Base-by-base conservation (phyloP, 2,329 filamentous ascomycete genomes). In the Mycocentrospora acerina region DNA sequence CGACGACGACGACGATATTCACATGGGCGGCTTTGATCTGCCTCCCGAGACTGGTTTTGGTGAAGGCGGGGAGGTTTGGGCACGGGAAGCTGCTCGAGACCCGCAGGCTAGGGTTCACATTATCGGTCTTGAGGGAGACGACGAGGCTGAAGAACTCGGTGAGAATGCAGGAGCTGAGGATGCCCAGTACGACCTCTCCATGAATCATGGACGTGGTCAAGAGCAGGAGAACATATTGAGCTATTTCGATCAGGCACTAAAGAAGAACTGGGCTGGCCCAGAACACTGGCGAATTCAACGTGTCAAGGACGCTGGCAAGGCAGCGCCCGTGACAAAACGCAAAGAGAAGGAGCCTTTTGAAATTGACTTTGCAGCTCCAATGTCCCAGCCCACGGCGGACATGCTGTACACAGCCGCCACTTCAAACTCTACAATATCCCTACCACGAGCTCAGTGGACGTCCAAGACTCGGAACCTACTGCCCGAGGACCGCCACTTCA, bases 281-380 rank as follows among this genome's bases (percentile, higher is more conserved):
- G 93, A 97, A 66, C 93, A 98, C 69, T 98, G 93, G 93, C 85
- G 91, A 53, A 97, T 98, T 62, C 81, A 88, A 47, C 89, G 90
- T 61, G 93, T 98, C 67, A 97, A 97, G 56, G 79, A 83, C 39
- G 69, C 65, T 11, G 74, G 67, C 57, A 90, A 90, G 67, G 74
- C 79, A 11, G 72, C 71, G 22, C 68, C 71, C 57, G 56, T 79
- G 67, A 59, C 83, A 48, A 81, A 83, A 56, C 81, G 90, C 48
- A 97, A 96, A 68, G 93, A 97, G 67, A 98, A 96, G 69, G 91
- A 96, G 62, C 86, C 88, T 0, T 98, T 98, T 61, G 86, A 93
- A 60, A 95, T 98, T 46, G 86, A 97, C 67, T 98, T 98, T 63
- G 71, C 77, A 7, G 81, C 86, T 0, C 82, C 89, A 2, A 80